These are phyloP conservation scores for Diversispora epigaea DNA, from an alignment of 192 early-diverging fungal species.

Conservation along the genomic window DNA sequence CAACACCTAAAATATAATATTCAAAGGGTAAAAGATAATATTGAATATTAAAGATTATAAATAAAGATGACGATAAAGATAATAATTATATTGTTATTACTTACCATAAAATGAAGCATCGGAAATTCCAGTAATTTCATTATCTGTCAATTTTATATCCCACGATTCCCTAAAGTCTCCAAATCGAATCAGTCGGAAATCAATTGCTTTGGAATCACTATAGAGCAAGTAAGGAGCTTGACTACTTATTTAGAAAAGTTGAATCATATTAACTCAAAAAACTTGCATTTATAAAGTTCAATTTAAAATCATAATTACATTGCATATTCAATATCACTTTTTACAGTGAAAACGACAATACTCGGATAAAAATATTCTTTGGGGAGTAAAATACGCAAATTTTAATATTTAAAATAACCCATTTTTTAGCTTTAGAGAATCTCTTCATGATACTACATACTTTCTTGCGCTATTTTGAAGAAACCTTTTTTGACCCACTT, in stretches of 20 bases:
- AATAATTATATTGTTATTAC: too few species aligned
- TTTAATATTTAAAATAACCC: background rate
- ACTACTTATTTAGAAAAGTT: background rate
- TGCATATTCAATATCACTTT: background rate
- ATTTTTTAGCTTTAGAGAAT: background rate
- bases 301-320: background rate
- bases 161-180: slow-evolving; percentile 5
- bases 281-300: background rate
- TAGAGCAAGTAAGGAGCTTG: slow-evolving; percentile 2
- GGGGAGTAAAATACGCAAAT: background rate
- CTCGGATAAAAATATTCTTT: background rate
- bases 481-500: background rate
- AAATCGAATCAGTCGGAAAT: background rate
- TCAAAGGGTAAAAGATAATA: background rate
- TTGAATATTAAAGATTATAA: too few species aligned
- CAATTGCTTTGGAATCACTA: background rate
- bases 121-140: too few species aligned
- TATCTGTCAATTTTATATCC: background rate
- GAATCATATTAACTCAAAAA: background rate
- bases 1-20: background rate
- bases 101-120: slow-evolving; percentile 23
- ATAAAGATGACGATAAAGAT: too few species aligned
- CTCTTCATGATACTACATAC: background rate
- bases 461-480: background rate
- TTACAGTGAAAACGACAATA: background rate